Percentiles rank a stretch among this genome's conserved stretches.
These are phyloP conservation scores for Kwoniella heveanensis DNA, from an alignment of 768 basidiomycete genomes.

Conservation along the genomic window DNA sequence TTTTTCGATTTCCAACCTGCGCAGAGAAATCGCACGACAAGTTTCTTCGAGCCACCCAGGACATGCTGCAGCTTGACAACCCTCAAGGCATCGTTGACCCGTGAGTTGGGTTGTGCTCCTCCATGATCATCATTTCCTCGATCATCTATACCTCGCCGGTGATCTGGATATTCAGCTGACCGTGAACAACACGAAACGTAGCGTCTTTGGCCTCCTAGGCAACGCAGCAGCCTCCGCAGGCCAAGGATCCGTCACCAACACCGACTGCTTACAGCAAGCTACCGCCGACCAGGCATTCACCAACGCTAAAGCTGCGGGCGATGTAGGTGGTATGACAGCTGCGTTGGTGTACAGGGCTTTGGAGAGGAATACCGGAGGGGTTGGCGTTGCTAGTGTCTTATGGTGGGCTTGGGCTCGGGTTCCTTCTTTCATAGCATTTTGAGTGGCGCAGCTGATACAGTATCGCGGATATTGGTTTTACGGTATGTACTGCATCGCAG, in stretches of 20 bases:
- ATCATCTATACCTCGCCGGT: too few species aligned
- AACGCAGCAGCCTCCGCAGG: slow-evolving; percentile 66
- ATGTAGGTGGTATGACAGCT: slow-evolving; percentile 63
- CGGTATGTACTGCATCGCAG: slow-evolving; percentile 59
- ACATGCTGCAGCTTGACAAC: slow-evolving; percentile 63
- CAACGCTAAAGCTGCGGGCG: slow-evolving; percentile 67
- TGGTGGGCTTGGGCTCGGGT: too few species aligned
- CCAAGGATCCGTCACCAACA: slow-evolving; percentile 64
- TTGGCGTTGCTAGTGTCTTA: slow-evolving; percentile 34
- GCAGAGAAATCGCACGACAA: slow-evolving; percentile 69
- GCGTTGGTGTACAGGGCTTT: slow-evolving; percentile 68
- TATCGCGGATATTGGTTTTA: too few species aligned
- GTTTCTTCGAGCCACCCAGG: slow-evolving; percentile 62
- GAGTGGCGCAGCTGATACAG: too few species aligned
- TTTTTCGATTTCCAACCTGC: background rate
- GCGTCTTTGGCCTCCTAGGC: slow-evolving; percentile 64
- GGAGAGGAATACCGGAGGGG: slow-evolving; percentile 66
- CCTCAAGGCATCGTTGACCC: slow-evolving; percentile 65
- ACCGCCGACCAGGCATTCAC: slow-evolving; percentile 72
- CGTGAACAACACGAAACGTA: too few species aligned
- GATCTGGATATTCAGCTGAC: background rate
- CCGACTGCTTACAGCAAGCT: slow-evolving; percentile 68
- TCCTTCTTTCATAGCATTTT: too few species aligned
- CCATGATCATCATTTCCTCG: too few species aligned
- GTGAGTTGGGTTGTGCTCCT: slow-evolving; percentile 17